Percentiles rank a stretch among this genome's conserved stretches.
Conservation (phyloP, 352 stramenopile genomes). For the Phytophthora ramorum region DNA sequence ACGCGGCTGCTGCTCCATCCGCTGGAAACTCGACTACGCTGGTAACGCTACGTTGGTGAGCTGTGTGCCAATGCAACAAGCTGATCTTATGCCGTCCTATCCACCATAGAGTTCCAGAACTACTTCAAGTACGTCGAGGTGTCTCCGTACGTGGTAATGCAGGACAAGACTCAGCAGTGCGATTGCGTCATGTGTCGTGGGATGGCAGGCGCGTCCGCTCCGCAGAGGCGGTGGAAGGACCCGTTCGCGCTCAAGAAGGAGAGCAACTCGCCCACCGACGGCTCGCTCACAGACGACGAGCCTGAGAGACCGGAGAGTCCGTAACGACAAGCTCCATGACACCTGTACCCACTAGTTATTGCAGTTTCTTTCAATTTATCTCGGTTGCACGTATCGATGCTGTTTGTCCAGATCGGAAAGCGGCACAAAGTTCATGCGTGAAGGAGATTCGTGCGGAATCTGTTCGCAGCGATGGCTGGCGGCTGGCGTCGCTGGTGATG, state of each 20-base stretch:
- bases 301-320: constrained; percentile 32
- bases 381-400: constrained; percentile 6
- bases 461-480: background rate
- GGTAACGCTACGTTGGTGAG: constrained; percentile 25
- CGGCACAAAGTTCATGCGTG: background rate
- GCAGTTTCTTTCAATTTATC: constrained; percentile 29
- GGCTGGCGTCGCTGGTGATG: background rate
- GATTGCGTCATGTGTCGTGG: constrained; percentile 71
- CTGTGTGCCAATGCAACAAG: constrained; percentile 1
- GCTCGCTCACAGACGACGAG: constrained; percentile 40
- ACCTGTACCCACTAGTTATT: constrained; percentile 33
- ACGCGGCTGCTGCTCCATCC: constrained; percentile 71
- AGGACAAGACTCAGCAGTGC: constrained; percentile 59
- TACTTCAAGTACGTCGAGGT: constrained; percentile 71
- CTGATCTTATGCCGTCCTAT: background rate
- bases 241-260: constrained; percentile 14
- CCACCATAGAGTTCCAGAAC: constrained; percentile 56
- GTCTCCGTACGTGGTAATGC: constrained; percentile 71
- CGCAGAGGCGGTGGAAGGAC: constrained; percentile 23
- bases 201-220: constrained; percentile 23
- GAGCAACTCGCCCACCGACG: constrained; percentile 30
- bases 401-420: background rate
- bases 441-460: constrained; percentile 19
- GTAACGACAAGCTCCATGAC: constrained; percentile 2
- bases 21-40: constrained; percentile 80